phyloP scores from a whole-genome alignment of 2,329 filamentous ascomycete species.

The Colletotrichum sojae region DNA sequence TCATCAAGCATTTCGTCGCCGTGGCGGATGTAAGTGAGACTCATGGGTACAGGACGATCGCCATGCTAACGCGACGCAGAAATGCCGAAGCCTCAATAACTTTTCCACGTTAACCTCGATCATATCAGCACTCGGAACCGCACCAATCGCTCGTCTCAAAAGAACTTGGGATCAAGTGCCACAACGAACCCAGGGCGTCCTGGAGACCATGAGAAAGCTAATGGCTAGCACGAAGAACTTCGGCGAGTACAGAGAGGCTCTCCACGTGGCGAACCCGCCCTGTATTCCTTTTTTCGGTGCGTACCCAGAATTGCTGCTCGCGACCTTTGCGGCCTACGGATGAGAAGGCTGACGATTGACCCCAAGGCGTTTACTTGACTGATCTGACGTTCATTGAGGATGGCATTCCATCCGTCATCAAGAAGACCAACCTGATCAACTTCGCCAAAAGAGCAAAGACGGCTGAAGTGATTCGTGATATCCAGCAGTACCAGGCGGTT shows the following conservation, averaged over 20 bases:
- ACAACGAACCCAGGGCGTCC: slow-evolving; percentile 81
- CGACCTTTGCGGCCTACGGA: background rate
- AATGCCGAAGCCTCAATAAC: slow-evolving; percentile 94
- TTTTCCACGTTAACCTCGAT: slow-evolving; percentile 98
- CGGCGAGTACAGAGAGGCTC: slow-evolving; percentile 92
- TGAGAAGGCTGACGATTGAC: background rate
- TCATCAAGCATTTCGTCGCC: slow-evolving; percentile 98
- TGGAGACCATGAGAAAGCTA: slow-evolving; percentile 92
- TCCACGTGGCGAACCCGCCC: slow-evolving; percentile 93
- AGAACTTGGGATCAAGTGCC: slow-evolving; percentile 96
- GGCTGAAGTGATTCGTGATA: slow-evolving; percentile 97
- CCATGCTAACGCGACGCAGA: slow-evolving; percentile 66
- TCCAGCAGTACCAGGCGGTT: slow-evolving; percentile 98
- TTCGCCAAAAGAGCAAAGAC: slow-evolving; percentile 99
- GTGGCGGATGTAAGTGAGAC: slow-evolving; percentile 86
- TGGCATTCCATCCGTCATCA: slow-evolving; percentile 95
- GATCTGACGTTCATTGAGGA: slow-evolving; percentile 99
- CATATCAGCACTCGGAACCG: slow-evolving; percentile 94
- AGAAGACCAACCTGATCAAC: slow-evolving; percentile 97
- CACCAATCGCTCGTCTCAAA: slow-evolving; percentile 93
- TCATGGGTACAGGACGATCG: slow-evolving; percentile 6
- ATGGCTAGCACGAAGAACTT: slow-evolving; percentile 99
- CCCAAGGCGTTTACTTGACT: slow-evolving; percentile 91
- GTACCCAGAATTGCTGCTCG: slow-evolving; percentile 44
- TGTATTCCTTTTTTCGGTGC: slow-evolving; percentile 98